Base-by-base conservation (phyloP, 176 grass and related monocot genomes). In the Guadua angustifolia region DNA sequence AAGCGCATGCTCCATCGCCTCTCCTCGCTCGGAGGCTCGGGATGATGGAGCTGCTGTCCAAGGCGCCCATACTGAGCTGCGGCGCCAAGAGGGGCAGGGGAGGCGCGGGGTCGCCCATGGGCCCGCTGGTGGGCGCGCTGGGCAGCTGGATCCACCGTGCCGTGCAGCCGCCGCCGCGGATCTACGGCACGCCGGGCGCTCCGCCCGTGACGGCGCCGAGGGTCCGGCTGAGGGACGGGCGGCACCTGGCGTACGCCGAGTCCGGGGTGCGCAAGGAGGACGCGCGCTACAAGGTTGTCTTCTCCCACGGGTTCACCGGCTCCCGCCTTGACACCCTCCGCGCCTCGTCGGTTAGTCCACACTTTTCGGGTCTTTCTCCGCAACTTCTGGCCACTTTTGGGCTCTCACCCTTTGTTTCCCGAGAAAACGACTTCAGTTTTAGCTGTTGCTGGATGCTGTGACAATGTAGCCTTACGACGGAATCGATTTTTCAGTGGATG, bases 211-310 rank as follows among this genome's bases (percentile, higher is more conserved):
- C 94, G 51, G 81, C 94, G 87, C 74, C 77, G 5, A 59, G 85
- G 94, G 83, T 94, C 19, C 21, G 84, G 61, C 89, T 97, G 38
- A 79, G 79, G 63, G 91, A 97, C 63, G 94, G 94, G 3, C 73
- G 94, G 2, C 90, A 91, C 87, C 80, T 97, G 65, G 89, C 94
- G 3, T 97, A 97, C 87, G 69, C 85, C 12, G 94, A 94, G 91
- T 82, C 85, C 35, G 94, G 94, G 13, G 94, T 35, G 71, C 58
- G 84, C 36, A 94, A 78, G 87, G 91, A 92, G 51, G 81, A 65
- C 32, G 94, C 94, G 44, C 26, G 85, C 24, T 88, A 77, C 87
- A 94, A 79, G 87, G 88, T 97, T 88, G 82, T 97, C 69, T 61
- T 88, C 79, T 91, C 88, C 89, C 94, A 97, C 66, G 94, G 94